Percentiles rank a stretch among this genome's conserved stretches.
These are phyloP conservation scores for Mycena indigotica DNA, from an alignment of 768 basidiomycete species.

Conservation along the genomic window DNA sequence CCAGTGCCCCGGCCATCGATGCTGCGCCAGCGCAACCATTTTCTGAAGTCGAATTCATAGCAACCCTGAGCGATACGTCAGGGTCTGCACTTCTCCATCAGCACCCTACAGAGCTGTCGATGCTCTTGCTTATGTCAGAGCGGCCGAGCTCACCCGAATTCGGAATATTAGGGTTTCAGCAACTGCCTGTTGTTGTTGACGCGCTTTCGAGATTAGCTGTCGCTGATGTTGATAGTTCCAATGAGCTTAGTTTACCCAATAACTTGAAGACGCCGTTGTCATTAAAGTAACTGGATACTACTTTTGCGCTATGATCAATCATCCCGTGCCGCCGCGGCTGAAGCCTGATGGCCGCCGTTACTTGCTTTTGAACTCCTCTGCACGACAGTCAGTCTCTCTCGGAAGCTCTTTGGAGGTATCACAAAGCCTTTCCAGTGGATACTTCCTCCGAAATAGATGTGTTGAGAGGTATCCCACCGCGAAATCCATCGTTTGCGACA, in stretches of 20 bases:
- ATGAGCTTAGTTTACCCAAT: too few species aligned
- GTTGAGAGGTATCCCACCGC: neutral
- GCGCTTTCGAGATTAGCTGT: neutral
- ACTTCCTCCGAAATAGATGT: neutral
- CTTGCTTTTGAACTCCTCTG: too few species aligned
- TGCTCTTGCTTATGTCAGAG: constrained; percentile 5
- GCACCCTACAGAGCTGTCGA: neutral
- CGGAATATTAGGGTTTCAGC: neutral
- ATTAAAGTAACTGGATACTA: too few species aligned
- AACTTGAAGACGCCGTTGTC: too few species aligned
- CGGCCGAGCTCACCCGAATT: constrained; percentile 3
- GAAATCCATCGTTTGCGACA: neutral
- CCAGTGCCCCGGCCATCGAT: neutral
- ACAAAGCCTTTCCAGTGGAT: neutral
- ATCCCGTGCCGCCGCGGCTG: too few species aligned
- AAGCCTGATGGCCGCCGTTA: too few species aligned
- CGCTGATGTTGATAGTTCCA: too few species aligned
- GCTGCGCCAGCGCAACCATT: neutral
- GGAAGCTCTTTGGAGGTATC: too few species aligned
- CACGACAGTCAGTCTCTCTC: too few species aligned
- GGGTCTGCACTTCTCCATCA: neutral
- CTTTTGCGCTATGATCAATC: too few species aligned
- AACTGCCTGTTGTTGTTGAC: neutral
- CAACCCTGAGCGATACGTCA: constrained; percentile 5
- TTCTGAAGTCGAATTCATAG: neutral